Evolutionary conservation across 176 grass and related monocot species (phyloP).

Genomic region (Hyparrhenia diplandra): DNA sequence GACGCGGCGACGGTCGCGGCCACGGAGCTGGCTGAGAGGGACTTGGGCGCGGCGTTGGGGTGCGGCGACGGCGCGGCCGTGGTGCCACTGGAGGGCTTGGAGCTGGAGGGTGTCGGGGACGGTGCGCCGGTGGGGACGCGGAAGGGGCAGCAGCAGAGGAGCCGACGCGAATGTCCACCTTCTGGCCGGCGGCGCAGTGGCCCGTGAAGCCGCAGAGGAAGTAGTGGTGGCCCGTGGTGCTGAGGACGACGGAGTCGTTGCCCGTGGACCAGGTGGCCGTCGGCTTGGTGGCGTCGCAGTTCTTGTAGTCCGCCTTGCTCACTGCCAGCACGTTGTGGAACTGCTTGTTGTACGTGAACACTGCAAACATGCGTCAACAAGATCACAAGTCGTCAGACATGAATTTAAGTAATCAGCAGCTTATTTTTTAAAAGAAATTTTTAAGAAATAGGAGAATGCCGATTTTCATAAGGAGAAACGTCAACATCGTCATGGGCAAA

Average conservation of each 20-base stretch:
- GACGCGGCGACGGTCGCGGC: conserved; percentile 14
- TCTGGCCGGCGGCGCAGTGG: conserved; percentile 71
- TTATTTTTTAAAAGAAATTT: too few relatives aligned
- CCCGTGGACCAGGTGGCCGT: conserved; percentile 59
- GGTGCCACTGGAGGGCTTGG: not conserved
- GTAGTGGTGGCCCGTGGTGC: conserved; percentile 63
- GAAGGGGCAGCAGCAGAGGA: conserved; percentile 66
- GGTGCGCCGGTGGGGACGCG: conserved; percentile 31
- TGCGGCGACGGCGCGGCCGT: conserved; percentile 27
- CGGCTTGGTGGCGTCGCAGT: conserved; percentile 47
- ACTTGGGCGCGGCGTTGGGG: conserved; percentile 11
- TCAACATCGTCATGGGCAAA: not conserved
- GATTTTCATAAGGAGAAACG: too few relatives aligned
- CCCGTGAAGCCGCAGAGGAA: conserved; percentile 76
- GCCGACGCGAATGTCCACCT: conserved; percentile 59
- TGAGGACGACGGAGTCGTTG: conserved; percentile 74
- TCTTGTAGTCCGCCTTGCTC: conserved; percentile 67
- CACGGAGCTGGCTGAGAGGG: not conserved
- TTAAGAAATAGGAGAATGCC: too few relatives aligned
- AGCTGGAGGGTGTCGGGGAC: not conserved
- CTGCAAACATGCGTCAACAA: conserved; percentile 22
- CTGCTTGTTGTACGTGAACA: conserved; percentile 79
- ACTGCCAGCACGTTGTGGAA: conserved; percentile 85
- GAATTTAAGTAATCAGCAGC: too few relatives aligned
- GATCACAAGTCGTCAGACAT: not conserved